Evolutionary conservation across 2,329 filamentous ascomycete genomes (phyloP).

Genomic region (Scytalidium lignicola): DNA sequence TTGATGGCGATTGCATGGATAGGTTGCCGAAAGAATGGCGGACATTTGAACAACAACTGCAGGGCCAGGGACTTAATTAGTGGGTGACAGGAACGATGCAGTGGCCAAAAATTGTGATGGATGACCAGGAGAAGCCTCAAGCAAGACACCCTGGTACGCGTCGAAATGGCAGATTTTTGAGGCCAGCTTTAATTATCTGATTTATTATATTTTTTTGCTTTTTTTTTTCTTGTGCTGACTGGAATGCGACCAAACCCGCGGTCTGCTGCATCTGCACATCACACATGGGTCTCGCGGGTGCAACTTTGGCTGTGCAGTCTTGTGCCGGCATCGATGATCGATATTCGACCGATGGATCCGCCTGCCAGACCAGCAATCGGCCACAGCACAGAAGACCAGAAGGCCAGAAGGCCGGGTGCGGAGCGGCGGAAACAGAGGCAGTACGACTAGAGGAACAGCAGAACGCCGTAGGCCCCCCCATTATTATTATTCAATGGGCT

Average conservation of each 20-base stretch:
- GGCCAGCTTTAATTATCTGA: neutral
- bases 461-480: neutral
- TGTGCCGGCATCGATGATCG: neutral
- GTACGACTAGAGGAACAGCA: neutral
- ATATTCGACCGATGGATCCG: neutral
- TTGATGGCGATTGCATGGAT: neutral
- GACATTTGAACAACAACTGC: neutral
- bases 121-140: neutral
- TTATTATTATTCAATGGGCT: neutral
- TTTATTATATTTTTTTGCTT: neutral
- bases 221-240: neutral
- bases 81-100: neutral
- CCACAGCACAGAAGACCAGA: neutral
- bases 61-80: neutral
- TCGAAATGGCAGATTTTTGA: neutral
- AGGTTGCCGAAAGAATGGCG: neutral
- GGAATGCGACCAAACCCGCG: neutral
- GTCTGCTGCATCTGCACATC: neutral
- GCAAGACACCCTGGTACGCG: neutral
- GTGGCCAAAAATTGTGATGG: neutral
- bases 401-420: neutral
- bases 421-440: neutral
- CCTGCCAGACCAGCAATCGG: neutral
- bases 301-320: neutral
- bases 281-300: neutral